Evolutionary conservation across 306 rosid genomes (phyloP).

Genomic region (Carpinus viminea): DNA sequence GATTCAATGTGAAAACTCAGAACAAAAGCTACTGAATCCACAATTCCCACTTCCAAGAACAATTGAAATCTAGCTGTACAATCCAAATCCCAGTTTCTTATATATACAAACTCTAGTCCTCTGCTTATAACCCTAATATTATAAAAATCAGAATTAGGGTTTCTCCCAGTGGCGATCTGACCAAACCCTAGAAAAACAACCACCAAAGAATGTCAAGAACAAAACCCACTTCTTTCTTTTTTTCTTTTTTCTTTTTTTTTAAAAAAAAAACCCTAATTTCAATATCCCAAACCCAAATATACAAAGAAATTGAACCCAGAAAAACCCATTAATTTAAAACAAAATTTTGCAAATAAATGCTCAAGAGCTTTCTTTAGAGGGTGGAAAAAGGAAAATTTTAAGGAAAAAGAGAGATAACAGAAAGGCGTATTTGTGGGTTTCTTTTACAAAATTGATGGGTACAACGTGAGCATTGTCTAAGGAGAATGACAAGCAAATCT

Average conservation of each 20-base stretch:
- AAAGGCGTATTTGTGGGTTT: neutral
- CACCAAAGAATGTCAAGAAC: neutral
- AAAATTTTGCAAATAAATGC: neutral
- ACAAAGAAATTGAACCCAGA: neutral
- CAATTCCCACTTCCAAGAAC: neutral
- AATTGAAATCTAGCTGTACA: neutral
- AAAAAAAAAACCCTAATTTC: neutral
- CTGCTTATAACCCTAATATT: neutral
- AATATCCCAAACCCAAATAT: neutral
- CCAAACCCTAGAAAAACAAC: slow-evolving; percentile 16
- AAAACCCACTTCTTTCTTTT: slow-evolving; percentile 3
- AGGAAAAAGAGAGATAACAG: neutral
- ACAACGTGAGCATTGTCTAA: neutral
- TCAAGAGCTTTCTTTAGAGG: neutral
- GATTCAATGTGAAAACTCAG: neutral
- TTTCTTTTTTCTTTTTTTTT: no score
- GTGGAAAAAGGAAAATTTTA: neutral
- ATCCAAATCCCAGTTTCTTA: slow-evolving; percentile 11
- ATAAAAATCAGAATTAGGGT: slow-evolving; percentile 5
- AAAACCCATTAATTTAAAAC: neutral
- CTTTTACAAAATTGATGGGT: neutral
- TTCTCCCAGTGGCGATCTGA: slow-evolving; percentile 8
- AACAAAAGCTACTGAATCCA: slow-evolving; percentile 16
- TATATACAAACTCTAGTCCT: neutral
- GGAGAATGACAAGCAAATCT: slow-evolving; percentile 7